Evolutionary conservation across 176 grass and related monocot species (phyloP).

Genomic region (Themeda triandra): DNA sequence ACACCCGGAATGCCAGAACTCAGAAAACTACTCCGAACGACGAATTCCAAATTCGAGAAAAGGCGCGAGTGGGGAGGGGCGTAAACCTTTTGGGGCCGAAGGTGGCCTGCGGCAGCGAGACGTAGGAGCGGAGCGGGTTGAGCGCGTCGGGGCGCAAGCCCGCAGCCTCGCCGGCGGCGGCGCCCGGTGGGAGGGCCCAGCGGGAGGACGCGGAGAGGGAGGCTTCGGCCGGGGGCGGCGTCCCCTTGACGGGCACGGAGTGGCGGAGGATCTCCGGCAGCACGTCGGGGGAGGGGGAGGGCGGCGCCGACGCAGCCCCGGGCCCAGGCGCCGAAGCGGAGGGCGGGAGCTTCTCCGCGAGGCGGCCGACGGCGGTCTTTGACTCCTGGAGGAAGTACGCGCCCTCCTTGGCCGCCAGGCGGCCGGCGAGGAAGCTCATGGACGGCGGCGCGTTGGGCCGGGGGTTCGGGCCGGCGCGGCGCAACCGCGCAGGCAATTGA

Average conservation of each 20-base stretch:
- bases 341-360: conserved; percentile 58
- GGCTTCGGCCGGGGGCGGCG: conserved; percentile 17
- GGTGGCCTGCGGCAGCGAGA: conserved; percentile 82
- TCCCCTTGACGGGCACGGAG: conserved; percentile 56
- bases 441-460: background rate
- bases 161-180: background rate
- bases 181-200: conserved; percentile 38
- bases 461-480: background rate
- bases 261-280: conserved; percentile 91
- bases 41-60: background rate
- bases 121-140: conserved; percentile 72
- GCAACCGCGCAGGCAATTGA: background rate
- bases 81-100: conserved; percentile 77
- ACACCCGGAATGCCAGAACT: background rate
- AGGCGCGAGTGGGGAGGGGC: background rate
- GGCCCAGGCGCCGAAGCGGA: background rate
- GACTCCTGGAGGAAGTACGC: conserved; percentile 90
- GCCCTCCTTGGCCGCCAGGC: conserved; percentile 74
- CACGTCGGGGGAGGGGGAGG: conserved; percentile 55
- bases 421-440: conserved; percentile 86
- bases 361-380: conserved; percentile 63
- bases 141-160: conserved; percentile 39
- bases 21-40: background rate
- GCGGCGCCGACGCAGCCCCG: background rate
- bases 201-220: conserved; percentile 53